Conservation (phyloP, 257 asterid genomes). For the Craterostigma plantagineum region DNA sequence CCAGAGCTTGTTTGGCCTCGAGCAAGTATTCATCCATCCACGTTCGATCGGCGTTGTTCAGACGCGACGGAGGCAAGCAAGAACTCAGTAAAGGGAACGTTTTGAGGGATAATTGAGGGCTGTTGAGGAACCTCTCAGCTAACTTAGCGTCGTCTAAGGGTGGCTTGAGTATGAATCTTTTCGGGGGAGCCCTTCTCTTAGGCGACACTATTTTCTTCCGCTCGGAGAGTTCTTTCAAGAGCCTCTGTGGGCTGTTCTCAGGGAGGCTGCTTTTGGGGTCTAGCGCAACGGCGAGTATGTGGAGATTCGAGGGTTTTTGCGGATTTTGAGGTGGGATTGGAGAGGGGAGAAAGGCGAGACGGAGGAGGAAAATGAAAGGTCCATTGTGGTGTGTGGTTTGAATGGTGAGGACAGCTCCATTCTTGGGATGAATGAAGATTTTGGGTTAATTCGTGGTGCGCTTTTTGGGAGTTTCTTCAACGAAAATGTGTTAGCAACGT, state of each 20-base stretch:
- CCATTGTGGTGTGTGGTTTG: constrained; percentile 28
- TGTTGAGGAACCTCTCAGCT: constrained; percentile 76
- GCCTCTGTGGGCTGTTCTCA: constrained; percentile 80
- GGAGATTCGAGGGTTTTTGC: constrained; percentile 17
- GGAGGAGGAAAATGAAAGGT: constrained; percentile 62
- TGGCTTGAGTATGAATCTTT: constrained; percentile 68
- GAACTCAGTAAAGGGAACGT: constrained; percentile 83
- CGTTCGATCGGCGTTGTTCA: constrained; percentile 65
- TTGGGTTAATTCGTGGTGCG: background rate
- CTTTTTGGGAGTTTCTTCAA: too few species aligned
- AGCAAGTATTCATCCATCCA: constrained; percentile 89
- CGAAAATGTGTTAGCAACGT: too few species aligned
- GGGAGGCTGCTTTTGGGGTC: constrained; percentile 88
- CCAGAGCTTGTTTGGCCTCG: constrained; percentile 85
- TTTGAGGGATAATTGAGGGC: constrained; percentile 79
- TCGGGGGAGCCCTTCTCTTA: constrained; percentile 55
- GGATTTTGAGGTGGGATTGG: constrained; percentile 37
- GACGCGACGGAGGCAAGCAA: constrained; percentile 58
- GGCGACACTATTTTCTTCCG: constrained; percentile 64
- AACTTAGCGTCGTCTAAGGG: constrained; percentile 63
- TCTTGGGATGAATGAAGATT: background rate
- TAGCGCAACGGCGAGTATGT: constrained; percentile 37
- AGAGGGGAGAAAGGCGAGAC: constrained; percentile 38
- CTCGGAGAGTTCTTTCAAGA: constrained; percentile 71
- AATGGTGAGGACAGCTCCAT: constrained; percentile 70